Conservation (phyloP, 163 green algal genomes). For the Chloromonas sp. region DNA sequence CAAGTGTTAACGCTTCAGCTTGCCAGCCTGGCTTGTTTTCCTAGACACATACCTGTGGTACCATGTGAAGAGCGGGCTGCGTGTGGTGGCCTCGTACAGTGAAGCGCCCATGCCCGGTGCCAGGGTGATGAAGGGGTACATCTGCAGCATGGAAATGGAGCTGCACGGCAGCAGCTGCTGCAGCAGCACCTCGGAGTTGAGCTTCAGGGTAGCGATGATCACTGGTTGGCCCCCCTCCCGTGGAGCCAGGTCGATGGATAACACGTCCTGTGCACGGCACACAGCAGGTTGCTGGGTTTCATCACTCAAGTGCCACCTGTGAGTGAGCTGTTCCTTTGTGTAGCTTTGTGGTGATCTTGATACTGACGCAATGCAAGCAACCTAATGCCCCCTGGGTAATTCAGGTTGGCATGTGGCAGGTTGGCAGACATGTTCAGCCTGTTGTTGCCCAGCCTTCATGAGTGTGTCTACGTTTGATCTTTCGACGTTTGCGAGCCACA, state of each 20-base stretch:
- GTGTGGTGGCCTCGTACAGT: constrained; percentile 47
- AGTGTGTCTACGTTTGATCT: too few species aligned
- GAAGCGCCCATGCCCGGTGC: constrained; percentile 41
- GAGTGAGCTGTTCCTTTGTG: too few species aligned
- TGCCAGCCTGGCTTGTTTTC: too few species aligned
- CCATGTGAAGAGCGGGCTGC: constrained; percentile 53
- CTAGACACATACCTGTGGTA: constrained; percentile 17
- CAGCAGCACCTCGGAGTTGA: constrained; percentile 45
- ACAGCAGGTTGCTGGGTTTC: too few species aligned
- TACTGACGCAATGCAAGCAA: too few species aligned
- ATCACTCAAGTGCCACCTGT: too few species aligned
- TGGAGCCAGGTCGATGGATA: constrained; percentile 48
- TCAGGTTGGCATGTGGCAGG: neutral
- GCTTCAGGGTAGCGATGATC: constrained; percentile 47
- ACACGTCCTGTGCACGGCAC: constrained; percentile 21
- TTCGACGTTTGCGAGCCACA: too few species aligned
- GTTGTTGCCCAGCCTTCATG: too few species aligned
- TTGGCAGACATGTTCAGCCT: too few species aligned
- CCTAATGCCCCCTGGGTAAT: too few species aligned
- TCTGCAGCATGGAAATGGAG: constrained; percentile 51
- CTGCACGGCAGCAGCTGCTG: constrained; percentile 46
- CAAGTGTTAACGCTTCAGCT: too few species aligned
- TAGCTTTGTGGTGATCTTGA: too few species aligned
- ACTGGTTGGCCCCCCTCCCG: constrained; percentile 52
- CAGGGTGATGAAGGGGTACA: constrained; percentile 59